phyloP scores from a whole-genome alignment of 805 yeast species.

The Starmerella bombicola region DNA sequence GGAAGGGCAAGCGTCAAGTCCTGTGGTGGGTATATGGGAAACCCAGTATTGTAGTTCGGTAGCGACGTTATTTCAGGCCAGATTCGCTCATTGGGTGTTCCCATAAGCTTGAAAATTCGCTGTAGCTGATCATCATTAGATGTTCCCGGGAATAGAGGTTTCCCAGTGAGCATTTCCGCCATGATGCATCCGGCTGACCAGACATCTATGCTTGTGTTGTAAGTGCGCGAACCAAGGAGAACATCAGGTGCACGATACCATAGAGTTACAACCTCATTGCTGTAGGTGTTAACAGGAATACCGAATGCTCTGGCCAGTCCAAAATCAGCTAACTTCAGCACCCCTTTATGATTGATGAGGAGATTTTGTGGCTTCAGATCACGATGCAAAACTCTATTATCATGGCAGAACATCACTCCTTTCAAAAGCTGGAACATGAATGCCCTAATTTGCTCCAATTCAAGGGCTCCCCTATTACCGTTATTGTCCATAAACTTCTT shows the following conservation, averaged over 20 bases:
- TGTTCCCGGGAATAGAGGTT: constrained; percentile 91
- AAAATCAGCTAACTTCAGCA: constrained; percentile 86
- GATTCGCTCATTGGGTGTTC: constrained; percentile 88
- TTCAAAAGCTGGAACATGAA: constrained; percentile 88
- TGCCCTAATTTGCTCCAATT: constrained; percentile 61
- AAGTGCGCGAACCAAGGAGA: constrained; percentile 82
- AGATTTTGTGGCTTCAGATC: constrained; percentile 90
- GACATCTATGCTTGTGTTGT: constrained; percentile 92
- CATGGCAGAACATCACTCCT: constrained; percentile 82
- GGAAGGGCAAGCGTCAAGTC: constrained; percentile 63
- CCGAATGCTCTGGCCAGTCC: constrained; percentile 97
- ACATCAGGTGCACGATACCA: constrained; percentile 99
- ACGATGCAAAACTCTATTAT: constrained; percentile 68
- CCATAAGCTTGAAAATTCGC: constrained; percentile 85
- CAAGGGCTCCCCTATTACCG: constrained; percentile 64
- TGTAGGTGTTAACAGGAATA: constrained; percentile 91
- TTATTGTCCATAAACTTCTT: constrained; percentile 88
- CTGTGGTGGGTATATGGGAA: constrained; percentile 79
- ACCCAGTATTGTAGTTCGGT: constrained; percentile 75
- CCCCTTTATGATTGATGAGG: constrained; percentile 79
- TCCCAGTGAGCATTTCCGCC: constrained; percentile 98
- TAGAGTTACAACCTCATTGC: constrained; percentile 92
- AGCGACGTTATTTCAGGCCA: constrained; percentile 89
- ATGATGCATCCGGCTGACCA: constrained; percentile 98
- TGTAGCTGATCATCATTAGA: constrained; percentile 91